These are phyloP conservation scores for Penicillium diatomitis DNA, from an alignment of 495 filamentous ascomycete species.

Conservation along the genomic window DNA sequence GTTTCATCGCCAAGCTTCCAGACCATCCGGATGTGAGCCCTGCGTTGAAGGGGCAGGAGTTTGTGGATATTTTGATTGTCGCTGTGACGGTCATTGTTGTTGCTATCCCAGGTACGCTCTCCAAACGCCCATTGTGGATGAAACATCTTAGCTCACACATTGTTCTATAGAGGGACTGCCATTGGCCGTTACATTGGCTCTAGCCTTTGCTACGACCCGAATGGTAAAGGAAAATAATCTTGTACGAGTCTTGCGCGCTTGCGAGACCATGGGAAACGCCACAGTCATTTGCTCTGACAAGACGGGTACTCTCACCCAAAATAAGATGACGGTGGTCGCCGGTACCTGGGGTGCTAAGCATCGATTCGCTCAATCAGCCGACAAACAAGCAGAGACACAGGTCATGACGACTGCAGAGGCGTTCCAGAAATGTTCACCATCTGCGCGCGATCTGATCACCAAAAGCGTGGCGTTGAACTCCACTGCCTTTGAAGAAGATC, in stretches of 20 bases:
- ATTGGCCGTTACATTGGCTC: conserved; percentile 57
- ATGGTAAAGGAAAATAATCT: conserved; percentile 66
- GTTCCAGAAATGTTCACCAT: conserved; percentile 30
- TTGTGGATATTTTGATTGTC: conserved; percentile 59
- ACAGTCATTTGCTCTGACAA: conserved; percentile 65
- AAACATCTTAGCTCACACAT: conserved; percentile 5
- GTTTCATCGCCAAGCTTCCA: conserved; percentile 47
- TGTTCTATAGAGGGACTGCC: conserved; percentile 47
- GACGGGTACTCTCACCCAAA: conserved; percentile 62
- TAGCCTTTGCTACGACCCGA: conserved; percentile 59
- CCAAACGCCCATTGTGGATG: background rate
- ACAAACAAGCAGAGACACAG: conserved; percentile 9
- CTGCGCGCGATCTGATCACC: conserved; percentile 40
- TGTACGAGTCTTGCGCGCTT: conserved; percentile 55
- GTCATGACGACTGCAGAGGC: conserved; percentile 18
- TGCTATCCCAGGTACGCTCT: conserved; percentile 47
- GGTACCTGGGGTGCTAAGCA: conserved; percentile 47
- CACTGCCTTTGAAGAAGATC: conserved; percentile 55
- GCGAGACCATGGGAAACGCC: conserved; percentile 66
- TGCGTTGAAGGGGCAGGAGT: conserved; percentile 52
- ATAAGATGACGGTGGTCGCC: conserved; percentile 62
- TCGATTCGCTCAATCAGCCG: conserved; percentile 38
- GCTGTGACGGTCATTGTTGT: conserved; percentile 65
- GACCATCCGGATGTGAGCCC: conserved; percentile 34
- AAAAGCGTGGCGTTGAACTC: conserved; percentile 59